These are phyloP conservation scores for Vitis rupestris DNA, from an alignment of 164 flowering plant species.

Conservation along the genomic window DNA sequence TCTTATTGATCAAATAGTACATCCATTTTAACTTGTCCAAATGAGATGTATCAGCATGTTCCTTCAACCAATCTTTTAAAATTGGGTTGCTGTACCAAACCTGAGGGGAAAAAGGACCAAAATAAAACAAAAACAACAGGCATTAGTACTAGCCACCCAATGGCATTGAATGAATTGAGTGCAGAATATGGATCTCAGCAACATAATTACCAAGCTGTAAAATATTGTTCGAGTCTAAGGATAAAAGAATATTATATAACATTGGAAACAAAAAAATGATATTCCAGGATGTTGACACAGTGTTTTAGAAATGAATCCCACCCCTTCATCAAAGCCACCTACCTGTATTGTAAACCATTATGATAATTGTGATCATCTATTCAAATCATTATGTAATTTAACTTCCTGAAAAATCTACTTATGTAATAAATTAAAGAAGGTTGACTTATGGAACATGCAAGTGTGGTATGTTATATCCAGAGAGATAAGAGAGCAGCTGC, in stretches of 20 bases:
- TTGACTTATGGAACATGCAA: no score
- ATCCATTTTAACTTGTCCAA: constrained; percentile 76
- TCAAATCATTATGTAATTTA: no score
- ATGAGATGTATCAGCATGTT: constrained; percentile 52
- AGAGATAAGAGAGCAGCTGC: no score
- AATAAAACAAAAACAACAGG: not conserved
- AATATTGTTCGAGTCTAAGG: not conserved
- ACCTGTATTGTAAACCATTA: no score
- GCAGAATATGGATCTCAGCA: not conserved
- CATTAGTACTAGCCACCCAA: not conserved
- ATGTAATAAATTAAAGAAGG: no score
- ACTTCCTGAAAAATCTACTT: no score
- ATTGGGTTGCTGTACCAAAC: constrained; percentile 82
- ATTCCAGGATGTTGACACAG: not conserved
- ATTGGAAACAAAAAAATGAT: not conserved
- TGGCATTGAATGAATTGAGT: not conserved
- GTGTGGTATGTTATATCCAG: no score
- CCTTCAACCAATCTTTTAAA: constrained; percentile 80
- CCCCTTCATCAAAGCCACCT: no score
- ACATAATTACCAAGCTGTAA: not conserved
- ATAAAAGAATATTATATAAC: not conserved
- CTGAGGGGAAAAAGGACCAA: constrained; percentile 32
- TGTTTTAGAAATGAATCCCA: not conserved
- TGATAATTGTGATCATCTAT: no score
- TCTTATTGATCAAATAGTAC: constrained; percentile 72